Evolutionary conservation across 805 yeast species (phyloP).

Genomic region (Candida nitratophila): DNA sequence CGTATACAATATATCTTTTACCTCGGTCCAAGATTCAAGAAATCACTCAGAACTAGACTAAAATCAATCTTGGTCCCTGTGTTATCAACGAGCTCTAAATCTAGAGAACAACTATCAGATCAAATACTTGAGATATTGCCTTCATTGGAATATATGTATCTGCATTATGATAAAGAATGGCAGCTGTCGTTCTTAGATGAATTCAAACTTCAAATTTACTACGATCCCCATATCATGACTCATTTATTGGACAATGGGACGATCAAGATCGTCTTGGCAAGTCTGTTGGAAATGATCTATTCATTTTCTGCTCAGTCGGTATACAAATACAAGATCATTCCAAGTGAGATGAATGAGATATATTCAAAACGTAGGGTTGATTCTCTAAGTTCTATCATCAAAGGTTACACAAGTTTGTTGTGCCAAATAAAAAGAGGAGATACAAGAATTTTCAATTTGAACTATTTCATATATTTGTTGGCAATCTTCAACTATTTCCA

Average conservation of each 20-base stretch:
- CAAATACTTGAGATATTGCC: slow-evolving; percentile 53
- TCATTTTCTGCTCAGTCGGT: slow-evolving; percentile 15
- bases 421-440: slow-evolving; percentile 19
- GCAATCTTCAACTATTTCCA: slow-evolving; percentile 49
- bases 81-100: slow-evolving; percentile 40
- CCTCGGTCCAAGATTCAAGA: slow-evolving; percentile 55
- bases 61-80: slow-evolving; percentile 47
- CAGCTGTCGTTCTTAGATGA: slow-evolving; percentile 25
- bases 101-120: slow-evolving; percentile 40
- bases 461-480: slow-evolving; percentile 31
- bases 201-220: slow-evolving; percentile 24
- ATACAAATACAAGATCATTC: neutral
- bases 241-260: slow-evolving; percentile 32
- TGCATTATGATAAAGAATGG: slow-evolving; percentile 42
- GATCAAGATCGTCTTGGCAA: slow-evolving; percentile 36
- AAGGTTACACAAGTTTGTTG: neutral
- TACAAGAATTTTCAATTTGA: slow-evolving; percentile 12
- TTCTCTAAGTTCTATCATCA: slow-evolving; percentile 7
- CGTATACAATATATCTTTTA: slow-evolving; percentile 52
- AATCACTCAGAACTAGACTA: slow-evolving; percentile 39
- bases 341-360: neutral
- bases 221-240: slow-evolving; percentile 27
- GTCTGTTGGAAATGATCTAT: slow-evolving; percentile 10
- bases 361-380: slow-evolving; percentile 7
- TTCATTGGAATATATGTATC: slow-evolving; percentile 40